Conservation (phyloP, 352 stramenopile genomes). For the Globisporangium orthogonon region DNA sequence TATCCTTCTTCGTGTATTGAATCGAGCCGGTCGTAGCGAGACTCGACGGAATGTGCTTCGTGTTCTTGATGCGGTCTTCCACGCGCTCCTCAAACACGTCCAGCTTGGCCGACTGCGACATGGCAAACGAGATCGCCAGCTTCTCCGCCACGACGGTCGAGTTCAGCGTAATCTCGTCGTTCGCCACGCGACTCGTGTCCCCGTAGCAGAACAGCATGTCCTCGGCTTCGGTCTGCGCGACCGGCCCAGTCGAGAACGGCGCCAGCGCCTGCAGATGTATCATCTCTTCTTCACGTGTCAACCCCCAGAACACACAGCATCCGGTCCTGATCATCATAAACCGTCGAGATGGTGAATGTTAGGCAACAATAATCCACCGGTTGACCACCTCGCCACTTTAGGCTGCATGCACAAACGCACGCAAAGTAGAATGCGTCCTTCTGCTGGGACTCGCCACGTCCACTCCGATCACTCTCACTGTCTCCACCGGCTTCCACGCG, state of each 20-base stretch:
- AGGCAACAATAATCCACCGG: not conserved
- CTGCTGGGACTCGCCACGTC: slow-evolving; percentile 19
- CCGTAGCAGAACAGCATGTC: slow-evolving; percentile 65
- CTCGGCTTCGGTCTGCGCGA: slow-evolving; percentile 47
- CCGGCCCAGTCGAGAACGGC: slow-evolving; percentile 37
- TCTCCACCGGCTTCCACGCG: not conserved
- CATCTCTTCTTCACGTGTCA: slow-evolving; percentile 49
- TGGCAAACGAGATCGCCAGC: slow-evolving; percentile 88
- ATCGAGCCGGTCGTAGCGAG: slow-evolving; percentile 85
- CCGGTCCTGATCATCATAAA: slow-evolving; percentile 28
- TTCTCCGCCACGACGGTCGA: slow-evolving; percentile 76
- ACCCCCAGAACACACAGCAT: slow-evolving; percentile 66
- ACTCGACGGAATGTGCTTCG: slow-evolving; percentile 82
- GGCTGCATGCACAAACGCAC: slow-evolving; percentile 14
- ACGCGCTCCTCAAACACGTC: slow-evolving; percentile 90
- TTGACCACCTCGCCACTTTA: not conserved
- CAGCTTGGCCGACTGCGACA: slow-evolving; percentile 90
- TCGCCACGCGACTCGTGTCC: slow-evolving; percentile 42
- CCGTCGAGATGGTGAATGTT: not conserved
- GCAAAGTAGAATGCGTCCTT: slow-evolving; percentile 74
- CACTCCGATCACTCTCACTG: slow-evolving; percentile 5
- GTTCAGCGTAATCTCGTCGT: slow-evolving; percentile 79
- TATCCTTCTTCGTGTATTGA: slow-evolving; percentile 83
- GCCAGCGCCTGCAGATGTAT: slow-evolving; percentile 38
- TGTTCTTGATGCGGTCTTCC: slow-evolving; percentile 76